Conservation (phyloP, 352 stramenopile species). For the Phytophthora chlamydospora region DNA sequence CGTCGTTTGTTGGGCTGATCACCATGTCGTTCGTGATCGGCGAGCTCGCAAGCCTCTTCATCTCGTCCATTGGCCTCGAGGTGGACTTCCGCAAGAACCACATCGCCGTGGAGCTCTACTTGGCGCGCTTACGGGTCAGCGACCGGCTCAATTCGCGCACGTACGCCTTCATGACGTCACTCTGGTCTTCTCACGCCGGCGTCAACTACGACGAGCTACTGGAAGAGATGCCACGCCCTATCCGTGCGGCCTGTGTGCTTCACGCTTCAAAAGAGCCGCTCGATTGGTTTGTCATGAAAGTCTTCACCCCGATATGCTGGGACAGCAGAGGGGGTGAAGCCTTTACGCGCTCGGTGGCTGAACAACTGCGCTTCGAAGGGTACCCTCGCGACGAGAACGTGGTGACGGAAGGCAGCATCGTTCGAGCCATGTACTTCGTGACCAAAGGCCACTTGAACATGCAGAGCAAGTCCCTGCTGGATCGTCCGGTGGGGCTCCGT, state of each 20-base stretch:
- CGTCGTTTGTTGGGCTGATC: conserved; percentile 46
- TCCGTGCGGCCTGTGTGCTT: conserved; percentile 53
- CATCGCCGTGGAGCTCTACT: conserved; percentile 48
- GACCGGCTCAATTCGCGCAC: conserved; percentile 31
- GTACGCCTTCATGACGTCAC: conserved; percentile 44
- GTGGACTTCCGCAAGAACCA: conserved; percentile 61
- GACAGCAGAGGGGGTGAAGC: conserved; percentile 15
- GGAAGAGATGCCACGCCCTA: conserved; percentile 44
- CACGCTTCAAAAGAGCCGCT: conserved; percentile 39
- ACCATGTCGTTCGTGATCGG: conserved; percentile 56
- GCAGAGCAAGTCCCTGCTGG: conserved; percentile 31
- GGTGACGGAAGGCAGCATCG: conserved; percentile 61
- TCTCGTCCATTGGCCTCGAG: conserved; percentile 56
- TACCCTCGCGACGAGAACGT: conserved; percentile 67
- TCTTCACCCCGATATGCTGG: conserved; percentile 36
- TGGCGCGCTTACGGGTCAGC: conserved; percentile 41
- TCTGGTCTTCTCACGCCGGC: conserved; percentile 56
- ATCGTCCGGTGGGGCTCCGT: conserved; percentile 25
- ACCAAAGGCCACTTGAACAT: conserved; percentile 58
- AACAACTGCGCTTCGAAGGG: conserved; percentile 58
- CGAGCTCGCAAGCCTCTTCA: conserved; percentile 52
- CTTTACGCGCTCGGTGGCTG: conserved; percentile 40
- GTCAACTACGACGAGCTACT: conserved; percentile 56
- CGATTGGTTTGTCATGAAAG: conserved; percentile 35
- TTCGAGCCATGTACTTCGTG: conserved; percentile 75